A percentile compares a stretch with the other conserved stretches of the same genome.
These are phyloP conservation scores for Xylaria intraflava DNA, from an alignment of 495 filamentous ascomycete species.

Conservation along the genomic window DNA sequence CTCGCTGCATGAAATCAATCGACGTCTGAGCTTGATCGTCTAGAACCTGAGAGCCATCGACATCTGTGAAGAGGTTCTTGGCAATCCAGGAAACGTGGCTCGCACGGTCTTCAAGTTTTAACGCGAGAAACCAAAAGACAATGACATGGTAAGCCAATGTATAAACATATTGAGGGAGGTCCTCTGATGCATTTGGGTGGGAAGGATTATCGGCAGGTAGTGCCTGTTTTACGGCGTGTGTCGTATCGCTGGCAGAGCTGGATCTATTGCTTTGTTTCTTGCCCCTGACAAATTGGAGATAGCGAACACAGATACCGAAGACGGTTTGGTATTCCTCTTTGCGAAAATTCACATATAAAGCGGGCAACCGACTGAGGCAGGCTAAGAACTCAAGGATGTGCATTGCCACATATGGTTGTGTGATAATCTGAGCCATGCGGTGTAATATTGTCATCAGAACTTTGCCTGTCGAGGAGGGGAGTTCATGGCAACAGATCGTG, in stretches of 20 bases:
- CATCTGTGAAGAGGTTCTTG: slow-evolving; percentile 73
- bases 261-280: slow-evolving; percentile 37
- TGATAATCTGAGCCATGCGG: slow-evolving; percentile 92
- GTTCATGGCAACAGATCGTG: slow-evolving; percentile 87
- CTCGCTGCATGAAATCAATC: slow-evolving; percentile 91
- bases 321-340: slow-evolving; percentile 86
- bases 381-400: slow-evolving; percentile 92
- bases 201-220: slow-evolving; percentile 18
- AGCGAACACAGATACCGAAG: slow-evolving; percentile 90
- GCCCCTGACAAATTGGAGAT: slow-evolving; percentile 63
- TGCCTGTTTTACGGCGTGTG: slow-evolving; percentile 6
- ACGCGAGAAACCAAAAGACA: slow-evolving; percentile 88
- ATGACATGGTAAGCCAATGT: slow-evolving; percentile 91
- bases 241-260: slow-evolving; percentile 22
- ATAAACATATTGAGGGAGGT: slow-evolving; percentile 85
- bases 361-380: slow-evolving; percentile 74
- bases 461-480: slow-evolving; percentile 75
- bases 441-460: slow-evolving; percentile 74
- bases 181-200: slow-evolving; percentile 43
- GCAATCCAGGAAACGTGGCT: slow-evolving; percentile 87
- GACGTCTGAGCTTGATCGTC: slow-evolving; percentile 93
- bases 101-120: slow-evolving; percentile 75
- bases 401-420: slow-evolving; percentile 79
- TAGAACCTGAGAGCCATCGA: slow-evolving; percentile 62
- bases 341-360: slow-evolving; percentile 78